Evolutionary conservation across 192 early-diverging fungal species (phyloP).

Genomic region (Coemansia sp.): DNA sequence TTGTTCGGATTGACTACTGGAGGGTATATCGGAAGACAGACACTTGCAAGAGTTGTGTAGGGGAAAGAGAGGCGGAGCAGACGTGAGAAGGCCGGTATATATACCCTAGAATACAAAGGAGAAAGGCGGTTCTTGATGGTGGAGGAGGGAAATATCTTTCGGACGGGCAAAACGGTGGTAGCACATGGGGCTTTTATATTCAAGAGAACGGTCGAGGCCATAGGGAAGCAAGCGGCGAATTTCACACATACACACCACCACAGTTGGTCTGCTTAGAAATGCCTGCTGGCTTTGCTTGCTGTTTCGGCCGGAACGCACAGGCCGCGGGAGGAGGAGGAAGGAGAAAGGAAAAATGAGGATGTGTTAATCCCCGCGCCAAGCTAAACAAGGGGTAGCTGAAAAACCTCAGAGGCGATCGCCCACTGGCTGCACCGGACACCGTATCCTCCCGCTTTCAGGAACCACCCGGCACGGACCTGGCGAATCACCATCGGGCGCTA

Average conservation of each 20-base stretch:
- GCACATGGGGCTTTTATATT: too few relatives aligned
- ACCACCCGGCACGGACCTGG: too few relatives aligned
- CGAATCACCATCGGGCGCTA: too few relatives aligned
- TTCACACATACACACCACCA: background rate
- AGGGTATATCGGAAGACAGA: slow-evolving; percentile 6
- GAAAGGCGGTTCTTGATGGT: background rate
- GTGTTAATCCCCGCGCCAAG: background rate
- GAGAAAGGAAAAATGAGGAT: background rate
- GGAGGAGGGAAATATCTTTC: background rate
- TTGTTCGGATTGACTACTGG: slow-evolving; percentile 24
- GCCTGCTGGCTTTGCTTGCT: background rate
- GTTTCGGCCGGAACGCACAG: background rate
- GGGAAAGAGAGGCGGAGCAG: background rate
- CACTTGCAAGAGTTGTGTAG: background rate
- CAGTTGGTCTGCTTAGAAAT: background rate
- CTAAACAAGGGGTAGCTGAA: too few relatives aligned
- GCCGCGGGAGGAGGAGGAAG: background rate
- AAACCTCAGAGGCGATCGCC: too few relatives aligned
- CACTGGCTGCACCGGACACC: too few relatives aligned
- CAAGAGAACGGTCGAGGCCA: too few relatives aligned
- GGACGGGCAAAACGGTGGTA: background rate
- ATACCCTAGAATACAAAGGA: slow-evolving; percentile 1
- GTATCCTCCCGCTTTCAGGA: too few relatives aligned
- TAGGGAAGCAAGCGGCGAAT: background rate
- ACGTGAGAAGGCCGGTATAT: background rate